Evolutionary conservation across 1,139 yeast species (phyloP).

Genomic region (Candida pseudoviswanathii): DNA sequence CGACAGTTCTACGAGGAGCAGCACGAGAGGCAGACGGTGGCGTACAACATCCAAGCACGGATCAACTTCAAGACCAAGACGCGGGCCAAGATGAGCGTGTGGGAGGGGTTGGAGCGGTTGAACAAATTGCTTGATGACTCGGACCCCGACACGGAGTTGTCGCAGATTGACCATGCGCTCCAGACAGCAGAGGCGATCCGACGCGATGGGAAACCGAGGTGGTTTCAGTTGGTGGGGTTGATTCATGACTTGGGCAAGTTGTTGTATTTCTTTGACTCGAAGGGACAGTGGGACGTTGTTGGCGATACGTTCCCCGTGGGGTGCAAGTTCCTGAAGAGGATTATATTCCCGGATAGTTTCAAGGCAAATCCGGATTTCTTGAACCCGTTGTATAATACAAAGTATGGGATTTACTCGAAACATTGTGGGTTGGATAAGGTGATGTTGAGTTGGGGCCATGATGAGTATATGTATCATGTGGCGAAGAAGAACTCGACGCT

Average conservation of each 20-base stretch:
- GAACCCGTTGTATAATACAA: slow-evolving; percentile 67
- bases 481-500: slow-evolving; percentile 65
- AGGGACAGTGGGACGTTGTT: slow-evolving; percentile 83
- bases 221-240: slow-evolving; percentile 76
- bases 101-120: slow-evolving; percentile 69
- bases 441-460: slow-evolving; percentile 81
- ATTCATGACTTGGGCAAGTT: slow-evolving; percentile 74
- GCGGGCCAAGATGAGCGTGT: slow-evolving; percentile 66
- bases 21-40: slow-evolving; percentile 71
- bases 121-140: slow-evolving; percentile 68
- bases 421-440: slow-evolving; percentile 71
- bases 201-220: slow-evolving; percentile 65
- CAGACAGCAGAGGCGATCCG: slow-evolving; percentile 79
- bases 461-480: slow-evolving; percentile 74
- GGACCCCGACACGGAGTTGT: slow-evolving; percentile 74
- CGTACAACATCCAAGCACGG: slow-evolving; percentile 70
- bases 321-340: slow-evolving; percentile 60
- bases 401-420: slow-evolving; percentile 65
- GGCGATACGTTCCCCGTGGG: slow-evolving; percentile 82
- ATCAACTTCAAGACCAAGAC: slow-evolving; percentile 68
- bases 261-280: slow-evolving; percentile 67
- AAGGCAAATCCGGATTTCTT: slow-evolving; percentile 59
- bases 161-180: slow-evolving; percentile 74
- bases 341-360: slow-evolving; percentile 64
- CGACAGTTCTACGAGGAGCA: slow-evolving; percentile 69